Base-by-base conservation (phyloP, 1,139 yeast genomes). In the Magnusiomyces tetraspermus region DNA sequence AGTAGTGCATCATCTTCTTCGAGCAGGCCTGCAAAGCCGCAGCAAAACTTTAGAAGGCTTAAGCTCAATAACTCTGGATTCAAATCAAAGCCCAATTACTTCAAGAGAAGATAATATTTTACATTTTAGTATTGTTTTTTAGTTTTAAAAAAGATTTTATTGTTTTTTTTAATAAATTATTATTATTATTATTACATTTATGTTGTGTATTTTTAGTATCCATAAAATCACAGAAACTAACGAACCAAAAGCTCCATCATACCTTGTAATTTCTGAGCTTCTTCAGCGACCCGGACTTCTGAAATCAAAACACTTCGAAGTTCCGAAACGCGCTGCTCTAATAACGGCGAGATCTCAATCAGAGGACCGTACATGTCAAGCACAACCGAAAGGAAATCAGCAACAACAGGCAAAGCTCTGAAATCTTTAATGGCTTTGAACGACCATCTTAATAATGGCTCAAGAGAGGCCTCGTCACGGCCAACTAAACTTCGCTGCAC, bases 201-300 rank as follows among this genome's bases (percentile, higher is more conserved):
- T n/a, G n/a, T n/a, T n/a, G n/a, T n/a, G n/a, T n/a, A n/a, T n/a
- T n/a, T n/a, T n/a, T n/a, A n/a, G n/a, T n/a, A n/a, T n/a, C n/a
- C n/a, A n/a, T n/a, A n/a, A n/a, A n/a, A n/a, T n/a, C n/a, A n/a
- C n/a, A n/a, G n/a, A n/a, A n/a, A n/a, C n/a, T 51, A 55, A 41
- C 54, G 49, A 28, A 76, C 80, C 61, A 90, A 75, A 60, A 92
- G 70, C 68, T 88, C 94, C 62, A 92, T 75, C 97, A 92, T 92
- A 56, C 98, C 98, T 62, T 85, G 88, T 50, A 92, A 82, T 65
- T 82, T 85, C 67, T 83, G 85, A 8, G 97, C 96, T 66, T 90
- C 96, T 64, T 82, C 80, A 48, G 96, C 87, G 63, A 84, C 83
- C 55, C 75, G 76, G 43, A 89, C 80, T 69, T 90, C 97, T 38